phyloP scores from a whole-genome alignment of 306 rosid species.

The Luffa aegyptiaca region DNA sequence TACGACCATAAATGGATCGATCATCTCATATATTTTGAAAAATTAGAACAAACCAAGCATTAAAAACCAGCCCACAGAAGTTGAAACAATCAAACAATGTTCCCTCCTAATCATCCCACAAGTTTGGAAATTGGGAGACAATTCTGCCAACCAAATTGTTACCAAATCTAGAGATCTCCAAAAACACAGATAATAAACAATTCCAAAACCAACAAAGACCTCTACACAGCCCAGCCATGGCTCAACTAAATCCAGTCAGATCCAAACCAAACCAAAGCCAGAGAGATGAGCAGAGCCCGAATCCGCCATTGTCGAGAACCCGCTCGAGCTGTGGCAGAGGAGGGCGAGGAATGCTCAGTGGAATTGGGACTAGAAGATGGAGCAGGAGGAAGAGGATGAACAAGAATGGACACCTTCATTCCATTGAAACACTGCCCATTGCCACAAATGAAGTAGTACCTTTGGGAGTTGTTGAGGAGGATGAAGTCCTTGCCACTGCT shows the following conservation, averaged over 20 bases:
- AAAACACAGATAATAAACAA: not conserved
- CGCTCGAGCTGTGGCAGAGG: not conserved
- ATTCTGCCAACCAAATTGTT: not conserved
- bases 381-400: slow-evolving; percentile 54
- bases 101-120: not conserved
- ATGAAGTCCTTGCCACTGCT: slow-evolving; percentile 87
- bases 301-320: not conserved
- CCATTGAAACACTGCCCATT: slow-evolving; percentile 82
- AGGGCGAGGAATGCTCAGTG: slow-evolving; percentile 10
- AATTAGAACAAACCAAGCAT: not conserved
- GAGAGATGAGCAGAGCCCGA: not conserved
- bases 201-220: not conserved
- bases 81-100: slow-evolving; percentile 1
- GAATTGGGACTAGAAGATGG: slow-evolving; percentile 21
- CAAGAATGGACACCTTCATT: slow-evolving; percentile 67
- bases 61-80: not conserved
- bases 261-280: slow-evolving; percentile 12
- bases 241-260: slow-evolving; percentile 12
- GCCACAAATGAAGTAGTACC: slow-evolving; percentile 80
- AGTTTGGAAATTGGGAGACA: not conserved
- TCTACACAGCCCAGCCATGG: not conserved
- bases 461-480: slow-evolving; percentile 35
- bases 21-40: not conserved
- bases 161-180: not conserved
- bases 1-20: not conserved